phyloP scores from a whole-genome alignment of 495 filamentous ascomycete genomes.

The Aspergillus olivimuriae region DNA sequence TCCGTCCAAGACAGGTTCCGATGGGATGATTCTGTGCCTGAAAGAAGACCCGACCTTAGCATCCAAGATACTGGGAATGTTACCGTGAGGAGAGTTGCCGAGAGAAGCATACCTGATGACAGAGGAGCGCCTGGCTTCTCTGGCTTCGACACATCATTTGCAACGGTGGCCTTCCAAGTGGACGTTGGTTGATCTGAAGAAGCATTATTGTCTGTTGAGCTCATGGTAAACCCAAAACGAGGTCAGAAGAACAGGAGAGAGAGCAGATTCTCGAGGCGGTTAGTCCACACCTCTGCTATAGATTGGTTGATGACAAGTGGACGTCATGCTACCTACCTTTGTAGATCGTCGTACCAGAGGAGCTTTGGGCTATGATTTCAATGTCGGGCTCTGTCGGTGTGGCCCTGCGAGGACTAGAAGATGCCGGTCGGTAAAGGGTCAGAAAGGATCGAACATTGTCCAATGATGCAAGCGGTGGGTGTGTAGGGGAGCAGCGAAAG shows the following conservation, averaged over 20 bases:
- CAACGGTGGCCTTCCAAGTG: slow-evolving; percentile 14
- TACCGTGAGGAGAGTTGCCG: not conserved
- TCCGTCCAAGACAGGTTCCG: slow-evolving; percentile 13
- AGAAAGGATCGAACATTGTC: too few relatives aligned
- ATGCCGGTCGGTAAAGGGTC: too few relatives aligned
- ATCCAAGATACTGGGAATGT: too few relatives aligned
- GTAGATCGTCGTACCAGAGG: too few relatives aligned
- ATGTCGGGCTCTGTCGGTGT: too few relatives aligned
- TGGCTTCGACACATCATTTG: slow-evolving; percentile 11
- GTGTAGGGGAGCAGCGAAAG: too few relatives aligned
- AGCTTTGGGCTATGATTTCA: too few relatives aligned
- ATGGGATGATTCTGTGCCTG: slow-evolving; percentile 13
- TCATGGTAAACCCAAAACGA: not conserved
- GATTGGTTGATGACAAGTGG: slow-evolving; percentile 11
- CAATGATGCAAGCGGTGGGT: too few relatives aligned
- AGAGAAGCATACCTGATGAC: slow-evolving; percentile 22
- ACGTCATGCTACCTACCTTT: not conserved
- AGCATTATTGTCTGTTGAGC: slow-evolving; percentile 25
- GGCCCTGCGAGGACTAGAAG: too few relatives aligned
- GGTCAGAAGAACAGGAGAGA: not conserved
- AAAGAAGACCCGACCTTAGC: slow-evolving; percentile 9
- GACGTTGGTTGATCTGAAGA: slow-evolving; percentile 20
- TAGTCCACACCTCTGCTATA: not conserved
- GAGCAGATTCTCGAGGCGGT: not conserved
- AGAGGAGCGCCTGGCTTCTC: slow-evolving; percentile 7